Base-by-base conservation (phyloP, 2,329 filamentous ascomycete species). In the Fusarium sp. region DNA sequence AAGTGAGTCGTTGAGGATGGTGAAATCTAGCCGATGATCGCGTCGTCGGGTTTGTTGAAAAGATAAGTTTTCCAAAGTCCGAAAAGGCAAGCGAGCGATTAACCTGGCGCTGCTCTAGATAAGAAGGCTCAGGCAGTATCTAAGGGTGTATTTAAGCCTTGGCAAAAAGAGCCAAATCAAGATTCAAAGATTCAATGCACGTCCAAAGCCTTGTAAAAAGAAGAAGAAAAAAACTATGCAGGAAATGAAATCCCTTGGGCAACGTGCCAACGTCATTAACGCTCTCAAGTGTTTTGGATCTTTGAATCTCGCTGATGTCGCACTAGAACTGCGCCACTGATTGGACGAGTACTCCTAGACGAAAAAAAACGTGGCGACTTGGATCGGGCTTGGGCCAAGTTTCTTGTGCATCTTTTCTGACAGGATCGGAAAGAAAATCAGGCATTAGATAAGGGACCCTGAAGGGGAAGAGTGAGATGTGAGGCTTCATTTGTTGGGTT, bases 191-290 rank as follows among this genome's bases (percentile, higher is more conserved):
- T 31, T 54, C 18, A 54, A 54, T 54, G 47, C 47, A 31, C 24
- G 47, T 31, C 47, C 18, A 31, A 20, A 31, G 24, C 10, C 18
- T 31, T n/a, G 18, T 2, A n/a, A 2, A 29, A 29, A 2, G 6
- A 29, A 27, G 8, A 29, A 27, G 8, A 31, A 4, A 18, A 29
- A 29, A 52, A 52, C 24, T n/a, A 31, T 29, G 54, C 31, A 37
- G 54, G 20, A 24, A 31, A 42, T 34, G 20, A 18, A 16, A 40
- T 50, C 34, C 40, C 56, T 63, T 62, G 34, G 27, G 45, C 34
- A 37, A 69, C 67, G 56, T 34, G 24, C 56, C 56, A 76, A 57
- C 76, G 72, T 77, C 76, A 77, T 77, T 60, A 61, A 59, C 40
- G 40, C 42, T 45, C 24, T 45, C 24, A 29, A 29, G 62, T 38